phyloP scores from a whole-genome alignment of 148 eudicot genomes.

The Oxyria digyna region DNA sequence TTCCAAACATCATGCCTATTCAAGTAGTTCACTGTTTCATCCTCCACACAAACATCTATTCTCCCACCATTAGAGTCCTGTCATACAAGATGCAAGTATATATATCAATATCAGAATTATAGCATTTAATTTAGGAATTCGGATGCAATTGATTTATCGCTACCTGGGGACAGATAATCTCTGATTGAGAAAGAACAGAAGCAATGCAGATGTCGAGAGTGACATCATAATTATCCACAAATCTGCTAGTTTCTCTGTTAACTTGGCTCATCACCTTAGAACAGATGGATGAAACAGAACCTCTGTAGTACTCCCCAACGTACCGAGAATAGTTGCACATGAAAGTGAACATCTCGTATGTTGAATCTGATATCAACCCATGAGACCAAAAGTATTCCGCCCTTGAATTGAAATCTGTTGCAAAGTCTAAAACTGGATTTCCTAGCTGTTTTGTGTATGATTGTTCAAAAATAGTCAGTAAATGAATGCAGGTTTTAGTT shows the following conservation, averaged over 20 bases:
- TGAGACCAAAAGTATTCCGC: slow-evolving; percentile 98
- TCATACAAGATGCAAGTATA: neutral
- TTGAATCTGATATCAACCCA: slow-evolving; percentile 87
- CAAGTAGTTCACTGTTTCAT: slow-evolving; percentile 71
- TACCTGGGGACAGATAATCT: slow-evolving; percentile 63
- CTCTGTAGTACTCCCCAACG: slow-evolving; percentile 73
- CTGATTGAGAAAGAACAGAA: slow-evolving; percentile 78
- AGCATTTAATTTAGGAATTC: too few relatives aligned
- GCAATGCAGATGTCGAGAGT: slow-evolving; percentile 91
- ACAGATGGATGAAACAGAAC: slow-evolving; percentile 58
- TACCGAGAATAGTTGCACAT: slow-evolving; percentile 85
- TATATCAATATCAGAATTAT: neutral
- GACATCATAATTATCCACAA: slow-evolving; percentile 92
- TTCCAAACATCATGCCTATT: slow-evolving; percentile 66
- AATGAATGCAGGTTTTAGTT: neutral
- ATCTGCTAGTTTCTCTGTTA: slow-evolving; percentile 69
- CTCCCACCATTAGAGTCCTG: slow-evolving; percentile 55
- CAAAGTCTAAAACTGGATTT: slow-evolving; percentile 85
- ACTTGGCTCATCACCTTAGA: slow-evolving; percentile 70
- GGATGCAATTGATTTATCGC: slow-evolving; percentile 1
- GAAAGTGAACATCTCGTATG: slow-evolving; percentile 68
- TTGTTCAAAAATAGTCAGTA: neutral
- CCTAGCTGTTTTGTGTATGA: slow-evolving; percentile 49
- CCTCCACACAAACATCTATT: slow-evolving; percentile 89
- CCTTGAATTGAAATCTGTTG: slow-evolving; percentile 87